Percentiles rank a stretch among this genome's conserved stretches.
These are phyloP conservation scores for Nakaseomyces sp. DNA, from an alignment of 1,139 yeast species.

Conservation along the genomic window DNA sequence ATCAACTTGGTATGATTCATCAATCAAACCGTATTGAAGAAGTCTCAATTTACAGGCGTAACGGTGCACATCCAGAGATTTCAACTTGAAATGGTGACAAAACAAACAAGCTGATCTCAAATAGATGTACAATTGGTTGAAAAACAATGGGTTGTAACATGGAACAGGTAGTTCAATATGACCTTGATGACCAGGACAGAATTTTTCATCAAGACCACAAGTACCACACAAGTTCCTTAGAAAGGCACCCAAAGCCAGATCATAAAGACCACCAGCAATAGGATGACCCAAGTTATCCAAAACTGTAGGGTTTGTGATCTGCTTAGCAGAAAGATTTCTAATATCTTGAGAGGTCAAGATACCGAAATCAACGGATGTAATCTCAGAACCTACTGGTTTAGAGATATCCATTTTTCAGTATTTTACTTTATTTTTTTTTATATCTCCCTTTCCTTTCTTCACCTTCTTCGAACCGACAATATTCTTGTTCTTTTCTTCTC, in stretches of 20 bases:
- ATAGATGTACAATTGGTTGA: conserved; percentile 79
- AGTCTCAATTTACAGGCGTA: conserved; percentile 70
- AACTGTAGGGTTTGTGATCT: conserved; percentile 88
- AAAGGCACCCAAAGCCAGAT: conserved; percentile 89
- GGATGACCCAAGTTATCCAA: conserved; percentile 97
- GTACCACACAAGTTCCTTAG: conserved; percentile 83
- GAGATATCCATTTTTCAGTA: conserved; percentile 69
- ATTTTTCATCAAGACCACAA: conserved; percentile 90
- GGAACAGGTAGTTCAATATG: conserved; percentile 95
- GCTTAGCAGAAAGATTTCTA: conserved; percentile 81
- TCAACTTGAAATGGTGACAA: conserved; percentile 78
- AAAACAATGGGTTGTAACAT: conserved; percentile 88
- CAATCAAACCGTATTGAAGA: conserved; percentile 78
- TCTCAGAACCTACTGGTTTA: conserved; percentile 91
- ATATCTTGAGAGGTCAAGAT: conserved; percentile 76
- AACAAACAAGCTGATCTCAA: conserved; percentile 80
- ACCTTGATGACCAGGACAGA: conserved; percentile 98
- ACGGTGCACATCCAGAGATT: conserved; percentile 59
- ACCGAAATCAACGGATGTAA: conserved; percentile 86
- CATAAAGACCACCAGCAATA: conserved; percentile 85
- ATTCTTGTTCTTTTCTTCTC: neutral
- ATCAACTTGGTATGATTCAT: conserved; percentile 70
- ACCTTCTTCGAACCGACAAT: too few relatives aligned
- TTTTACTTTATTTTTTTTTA: neutral
- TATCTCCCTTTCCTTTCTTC: neutral